These are phyloP conservation scores for Tricholoma hemisulphureum DNA, from an alignment of 768 basidiomycete genomes.

Conservation along the genomic window DNA sequence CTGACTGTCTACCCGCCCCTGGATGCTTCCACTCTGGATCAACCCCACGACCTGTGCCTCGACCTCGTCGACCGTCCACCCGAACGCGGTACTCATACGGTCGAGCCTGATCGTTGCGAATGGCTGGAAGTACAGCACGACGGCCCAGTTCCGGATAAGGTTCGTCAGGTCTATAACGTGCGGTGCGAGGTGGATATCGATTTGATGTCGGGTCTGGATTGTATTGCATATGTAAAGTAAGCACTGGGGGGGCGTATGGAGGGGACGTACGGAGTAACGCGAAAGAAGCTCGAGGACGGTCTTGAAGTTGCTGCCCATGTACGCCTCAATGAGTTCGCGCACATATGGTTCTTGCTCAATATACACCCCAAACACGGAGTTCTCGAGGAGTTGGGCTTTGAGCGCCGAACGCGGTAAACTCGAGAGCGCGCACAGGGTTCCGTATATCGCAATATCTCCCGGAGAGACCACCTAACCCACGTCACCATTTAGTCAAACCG, in stretches of 20 bases:
- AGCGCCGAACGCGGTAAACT: constrained; percentile 69
- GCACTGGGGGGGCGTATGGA: neutral
- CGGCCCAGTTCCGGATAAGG: constrained; percentile 72
- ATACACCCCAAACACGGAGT: constrained; percentile 67
- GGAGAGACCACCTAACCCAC: constrained; percentile 66
- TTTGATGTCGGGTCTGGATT: constrained; percentile 67
- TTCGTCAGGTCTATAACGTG: constrained; percentile 67
- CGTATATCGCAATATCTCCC: constrained; percentile 85
- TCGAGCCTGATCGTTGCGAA: constrained; percentile 83
- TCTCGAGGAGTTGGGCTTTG: constrained; percentile 65
- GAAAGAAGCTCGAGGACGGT: constrained; percentile 73
- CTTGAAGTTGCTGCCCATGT: constrained; percentile 86
- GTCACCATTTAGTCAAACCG: neutral
- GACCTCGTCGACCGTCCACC: constrained; percentile 70
- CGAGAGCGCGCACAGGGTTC: constrained; percentile 80
- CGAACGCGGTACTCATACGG: constrained; percentile 85
- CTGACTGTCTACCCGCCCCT: constrained; percentile 84
- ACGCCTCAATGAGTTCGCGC: constrained; percentile 82
- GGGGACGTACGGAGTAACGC: constrained; percentile 58
- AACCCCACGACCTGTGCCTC: constrained; percentile 73
- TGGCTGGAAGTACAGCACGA: constrained; percentile 88
- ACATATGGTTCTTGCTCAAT: constrained; percentile 87
- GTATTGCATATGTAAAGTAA: neutral
- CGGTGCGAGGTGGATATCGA: constrained; percentile 73
- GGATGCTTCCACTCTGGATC: constrained; percentile 75